Evolutionary conservation across 176 grass and related monocot genomes (phyloP).

Genomic region (Oryza rufipogon): DNA sequence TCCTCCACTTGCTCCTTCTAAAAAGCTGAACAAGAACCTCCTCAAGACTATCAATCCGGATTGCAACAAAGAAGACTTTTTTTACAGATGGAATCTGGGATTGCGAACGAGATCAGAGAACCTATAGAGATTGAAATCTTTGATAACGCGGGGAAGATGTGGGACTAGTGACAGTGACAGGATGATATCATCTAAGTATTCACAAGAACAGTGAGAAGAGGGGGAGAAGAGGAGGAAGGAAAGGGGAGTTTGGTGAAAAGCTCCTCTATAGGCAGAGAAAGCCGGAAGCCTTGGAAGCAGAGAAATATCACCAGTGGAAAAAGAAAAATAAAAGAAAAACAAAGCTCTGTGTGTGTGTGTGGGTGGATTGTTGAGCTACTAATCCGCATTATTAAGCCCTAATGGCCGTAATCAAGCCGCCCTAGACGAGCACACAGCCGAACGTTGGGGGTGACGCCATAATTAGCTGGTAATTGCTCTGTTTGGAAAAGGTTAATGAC

Average conservation of each 20-base stretch:
- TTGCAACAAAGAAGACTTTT: constrained; percentile 27
- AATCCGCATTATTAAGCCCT: constrained; percentile 33
- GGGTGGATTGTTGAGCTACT: background rate
- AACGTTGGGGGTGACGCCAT: constrained; percentile 28
- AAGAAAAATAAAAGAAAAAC: background rate
- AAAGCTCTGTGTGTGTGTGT: background rate
- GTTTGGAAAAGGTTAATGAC: constrained; percentile 19
- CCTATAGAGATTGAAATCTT: constrained; percentile 1
- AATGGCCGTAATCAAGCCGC: constrained; percentile 20
- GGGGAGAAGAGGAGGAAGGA: too few species aligned
- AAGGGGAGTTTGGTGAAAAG: constrained; percentile 20
- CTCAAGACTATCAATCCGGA: background rate
- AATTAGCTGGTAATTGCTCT: background rate
- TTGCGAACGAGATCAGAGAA: background rate
- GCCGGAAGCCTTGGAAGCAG: background rate
- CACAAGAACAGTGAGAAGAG: background rate
- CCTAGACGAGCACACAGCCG: background rate
- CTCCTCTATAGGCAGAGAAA: background rate
- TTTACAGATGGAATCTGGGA: constrained; percentile 23
- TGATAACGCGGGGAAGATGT: background rate
- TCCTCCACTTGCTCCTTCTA: constrained; percentile 1
- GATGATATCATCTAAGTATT: background rate
- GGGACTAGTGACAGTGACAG: constrained; percentile 37
- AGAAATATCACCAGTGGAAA: constrained; percentile 20
- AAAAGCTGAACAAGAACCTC: background rate